A percentile compares a stretch with the other conserved stretches of the same genome.
phyloP scores from a whole-genome alignment of 148 eudicot genomes.

The Vaccinium macrocarpon region DNA sequence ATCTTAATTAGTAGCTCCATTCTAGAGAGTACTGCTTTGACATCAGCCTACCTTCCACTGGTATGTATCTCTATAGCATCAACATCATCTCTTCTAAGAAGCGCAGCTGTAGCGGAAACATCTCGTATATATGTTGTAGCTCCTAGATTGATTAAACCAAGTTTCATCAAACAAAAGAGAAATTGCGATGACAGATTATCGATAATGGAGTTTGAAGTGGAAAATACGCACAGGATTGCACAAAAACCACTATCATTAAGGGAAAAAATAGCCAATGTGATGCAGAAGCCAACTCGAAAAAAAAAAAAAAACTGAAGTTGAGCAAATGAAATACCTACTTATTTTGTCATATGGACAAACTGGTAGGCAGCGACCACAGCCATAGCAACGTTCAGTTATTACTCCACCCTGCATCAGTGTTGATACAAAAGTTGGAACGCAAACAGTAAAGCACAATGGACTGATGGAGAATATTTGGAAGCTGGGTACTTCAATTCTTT shows the following conservation, averaged over 20 bases:
- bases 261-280: no score
- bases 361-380: constrained; percentile 90
- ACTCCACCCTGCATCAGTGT: constrained; percentile 63
- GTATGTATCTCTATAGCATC: constrained; percentile 95
- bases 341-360: constrained; percentile 89
- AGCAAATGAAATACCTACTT: constrained; percentile 35
- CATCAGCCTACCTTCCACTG: constrained; percentile 64
- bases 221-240: neutral
- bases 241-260: no score
- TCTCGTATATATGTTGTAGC: constrained; percentile 71
- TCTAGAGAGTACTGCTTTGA: neutral
- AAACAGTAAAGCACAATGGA: neutral
- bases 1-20: neutral
- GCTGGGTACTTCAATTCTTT: neutral
- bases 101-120: constrained; percentile 58
- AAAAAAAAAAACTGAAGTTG: no score
- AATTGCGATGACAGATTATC: neutral
- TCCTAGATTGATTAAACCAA: constrained; percentile 39
- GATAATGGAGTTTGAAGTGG: neutral
- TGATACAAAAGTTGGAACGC: neutral
- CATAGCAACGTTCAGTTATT: constrained; percentile 82
- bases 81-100: constrained; percentile 63
- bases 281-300: no score
- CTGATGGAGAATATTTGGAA: neutral
- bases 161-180: neutral